Percentiles rank a stretch among this genome's conserved stretches.
Evolutionary conservation across 2,329 filamentous ascomycete genomes (phyloP).

Genomic region (Pseudocercospora musae): DNA sequence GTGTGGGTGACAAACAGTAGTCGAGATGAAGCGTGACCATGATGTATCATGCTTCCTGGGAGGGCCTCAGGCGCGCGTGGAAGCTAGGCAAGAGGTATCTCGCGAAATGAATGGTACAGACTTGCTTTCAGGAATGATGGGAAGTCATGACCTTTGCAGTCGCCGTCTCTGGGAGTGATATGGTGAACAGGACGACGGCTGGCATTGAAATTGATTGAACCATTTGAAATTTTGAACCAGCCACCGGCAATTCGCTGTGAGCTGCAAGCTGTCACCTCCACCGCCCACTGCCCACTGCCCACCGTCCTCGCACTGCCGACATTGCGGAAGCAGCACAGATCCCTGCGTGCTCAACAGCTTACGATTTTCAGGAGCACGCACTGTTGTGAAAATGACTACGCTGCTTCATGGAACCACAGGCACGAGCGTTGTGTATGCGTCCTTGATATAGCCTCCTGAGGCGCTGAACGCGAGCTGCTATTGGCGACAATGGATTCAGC

Average conservation of each 20-base stretch:
- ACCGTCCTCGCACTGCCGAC: not conserved
- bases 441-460: not conserved
- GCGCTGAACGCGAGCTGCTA: not conserved
- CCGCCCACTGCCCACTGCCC: too few relatives aligned
- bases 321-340: not conserved
- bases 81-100: too few relatives aligned
- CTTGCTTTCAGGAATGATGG: too few relatives aligned
- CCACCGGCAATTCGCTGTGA: not conserved
- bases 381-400: not conserved
- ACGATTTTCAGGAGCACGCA: not conserved
- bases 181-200: not conserved
- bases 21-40: too few relatives aligned
- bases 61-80: not conserved
- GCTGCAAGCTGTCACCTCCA: not conserved
- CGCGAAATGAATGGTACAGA: too few relatives aligned
- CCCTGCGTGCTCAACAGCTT: not conserved
- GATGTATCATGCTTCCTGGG: too few relatives aligned
- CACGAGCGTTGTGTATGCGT: not conserved
- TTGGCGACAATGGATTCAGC: slow-evolving; percentile 30
- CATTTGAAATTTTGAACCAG: too few relatives aligned
- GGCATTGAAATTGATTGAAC: too few relatives aligned
- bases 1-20: too few relatives aligned
- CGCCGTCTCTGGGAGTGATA: too few relatives aligned
- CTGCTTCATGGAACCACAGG: not conserved
- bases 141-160: too few relatives aligned